Conservation (phyloP, 306 rosid genomes). For the Glycyrrhiza uralensis region DNA sequence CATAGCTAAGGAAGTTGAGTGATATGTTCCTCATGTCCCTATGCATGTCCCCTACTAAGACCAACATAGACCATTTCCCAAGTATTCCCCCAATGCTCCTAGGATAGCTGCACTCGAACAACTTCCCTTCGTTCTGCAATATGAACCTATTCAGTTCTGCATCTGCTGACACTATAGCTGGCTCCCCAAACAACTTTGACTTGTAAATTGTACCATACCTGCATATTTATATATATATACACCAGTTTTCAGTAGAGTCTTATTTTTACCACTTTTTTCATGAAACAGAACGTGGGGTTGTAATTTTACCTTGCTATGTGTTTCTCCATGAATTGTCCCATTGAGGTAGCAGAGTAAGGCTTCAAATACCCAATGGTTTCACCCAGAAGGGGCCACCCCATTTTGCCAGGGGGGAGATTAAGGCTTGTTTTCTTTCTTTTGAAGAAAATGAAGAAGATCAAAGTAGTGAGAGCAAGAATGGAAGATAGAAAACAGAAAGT, state of each 20-base stretch:
- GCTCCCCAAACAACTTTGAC: constrained; percentile 80
- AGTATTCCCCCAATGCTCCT: constrained; percentile 78
- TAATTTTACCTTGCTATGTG: constrained; percentile 68
- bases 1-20: constrained; percentile 70
- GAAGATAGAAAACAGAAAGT: constrained; percentile 52
- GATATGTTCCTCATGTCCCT: constrained; percentile 80
- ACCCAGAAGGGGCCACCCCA: constrained; percentile 95
- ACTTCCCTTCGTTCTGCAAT: constrained; percentile 79
- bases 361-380: constrained; percentile 75
- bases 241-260: too few relatives aligned
- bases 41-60: constrained; percentile 91
- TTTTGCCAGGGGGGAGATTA: constrained; percentile 83
- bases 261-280: too few relatives aligned
- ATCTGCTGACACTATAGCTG: constrained; percentile 87
- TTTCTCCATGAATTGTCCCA: constrained; percentile 71
- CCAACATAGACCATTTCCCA: constrained; percentile 99
- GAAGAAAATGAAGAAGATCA: constrained; percentile 53
- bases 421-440: constrained; percentile 42
- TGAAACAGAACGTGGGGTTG: background rate
- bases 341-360: constrained; percentile 68
- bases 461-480: constrained; percentile 48
- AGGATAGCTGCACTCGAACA: constrained; percentile 85
- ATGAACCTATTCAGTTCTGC: constrained; percentile 77
- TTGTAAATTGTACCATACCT: constrained; percentile 87
- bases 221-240: too few relatives aligned